phyloP scores from a whole-genome alignment of 2,329 filamentous ascomycete genomes.

The Arthroderma sp. region DNA sequence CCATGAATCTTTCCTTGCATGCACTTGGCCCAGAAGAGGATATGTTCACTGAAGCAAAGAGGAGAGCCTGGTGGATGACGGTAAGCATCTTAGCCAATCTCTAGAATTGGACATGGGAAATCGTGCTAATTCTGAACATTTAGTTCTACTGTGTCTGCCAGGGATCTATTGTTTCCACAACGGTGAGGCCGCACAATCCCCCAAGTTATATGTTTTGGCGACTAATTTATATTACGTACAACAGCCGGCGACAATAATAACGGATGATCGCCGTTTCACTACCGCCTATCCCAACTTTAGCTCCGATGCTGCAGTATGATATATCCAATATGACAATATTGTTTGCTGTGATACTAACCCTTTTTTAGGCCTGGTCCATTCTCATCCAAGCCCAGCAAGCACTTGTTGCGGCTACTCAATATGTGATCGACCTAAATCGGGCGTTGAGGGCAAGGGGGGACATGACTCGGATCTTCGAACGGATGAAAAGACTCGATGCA shows the following conservation, averaged over 20 bases:
- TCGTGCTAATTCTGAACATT: not conserved
- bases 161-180: slow-evolving; percentile 32
- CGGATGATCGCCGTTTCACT: slow-evolving; percentile 31
- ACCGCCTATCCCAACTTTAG: slow-evolving; percentile 29
- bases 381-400: slow-evolving; percentile 32
- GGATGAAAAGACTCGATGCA: slow-evolving; percentile 30
- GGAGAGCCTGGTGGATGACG: slow-evolving; percentile 37
- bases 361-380: slow-evolving; percentile 28
- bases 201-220: not conserved
- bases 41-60: slow-evolving; percentile 27
- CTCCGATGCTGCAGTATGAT: slow-evolving; percentile 27
- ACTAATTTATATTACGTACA: slow-evolving; percentile 4
- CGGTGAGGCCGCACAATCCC: slow-evolving; percentile 17
- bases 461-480: slow-evolving; percentile 26
- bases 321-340: not conserved
- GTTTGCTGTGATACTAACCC: slow-evolving; percentile 8
- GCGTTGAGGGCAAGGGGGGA: slow-evolving; percentile 22
- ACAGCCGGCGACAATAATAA: slow-evolving; percentile 29
- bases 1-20: slow-evolving; percentile 32
- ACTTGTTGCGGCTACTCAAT: slow-evolving; percentile 29
- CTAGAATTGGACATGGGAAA: not conserved
- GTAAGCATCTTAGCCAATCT: slow-evolving; percentile 15
- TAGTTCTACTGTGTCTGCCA: slow-evolving; percentile 34
- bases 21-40: slow-evolving; percentile 20
- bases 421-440: slow-evolving; percentile 28